These are phyloP conservation scores for Beauveria medogensis DNA, from an alignment of 2,329 filamentous ascomycete species.

Conservation along the genomic window DNA sequence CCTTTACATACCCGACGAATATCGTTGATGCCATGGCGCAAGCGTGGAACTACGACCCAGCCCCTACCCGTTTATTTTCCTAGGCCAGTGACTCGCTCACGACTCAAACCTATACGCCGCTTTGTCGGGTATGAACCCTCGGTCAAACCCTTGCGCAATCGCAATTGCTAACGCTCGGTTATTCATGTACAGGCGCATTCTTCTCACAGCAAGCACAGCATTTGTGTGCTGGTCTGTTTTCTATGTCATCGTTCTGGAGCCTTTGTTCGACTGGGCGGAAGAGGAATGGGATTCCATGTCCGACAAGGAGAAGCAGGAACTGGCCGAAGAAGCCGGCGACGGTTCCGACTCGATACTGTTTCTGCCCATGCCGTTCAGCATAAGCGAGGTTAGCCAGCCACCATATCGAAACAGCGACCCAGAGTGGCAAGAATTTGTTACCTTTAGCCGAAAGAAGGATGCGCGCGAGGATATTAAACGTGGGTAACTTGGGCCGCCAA, in stretches of 20 bases:
- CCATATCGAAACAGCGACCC: slow-evolving; percentile 51
- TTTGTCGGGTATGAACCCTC: slow-evolving; percentile 21
- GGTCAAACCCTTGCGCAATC: not conserved
- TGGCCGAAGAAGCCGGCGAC: slow-evolving; percentile 33
- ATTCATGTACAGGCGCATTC: slow-evolving; percentile 12
- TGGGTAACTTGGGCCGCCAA: slow-evolving; percentile 20
- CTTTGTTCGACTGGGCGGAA: slow-evolving; percentile 34
- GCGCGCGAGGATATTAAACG: slow-evolving; percentile 40
- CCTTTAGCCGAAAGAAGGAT: slow-evolving; percentile 45
- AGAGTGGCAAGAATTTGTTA: slow-evolving; percentile 55
- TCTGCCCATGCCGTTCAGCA: slow-evolving; percentile 55
- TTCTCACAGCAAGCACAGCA: slow-evolving; percentile 25
- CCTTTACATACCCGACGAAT: slow-evolving; percentile 19
- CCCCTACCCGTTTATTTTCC: slow-evolving; percentile 28
- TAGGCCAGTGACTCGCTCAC: slow-evolving; percentile 9
- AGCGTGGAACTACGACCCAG: slow-evolving; percentile 13
- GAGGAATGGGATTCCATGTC: slow-evolving; percentile 34
- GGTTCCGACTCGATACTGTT: slow-evolving; percentile 42
- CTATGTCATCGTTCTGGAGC: slow-evolving; percentile 36
- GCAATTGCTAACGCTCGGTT: not conserved
- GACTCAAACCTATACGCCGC: slow-evolving; percentile 16
- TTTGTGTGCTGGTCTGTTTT: slow-evolving; percentile 37
- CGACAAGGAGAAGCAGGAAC: slow-evolving; percentile 34
- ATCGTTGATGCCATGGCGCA: slow-evolving; percentile 27
- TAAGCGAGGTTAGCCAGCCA: slow-evolving; percentile 35